Evolutionary conservation across 1,284 basidiomycete species (phyloP), one percentile per base, ranked within the genome.

Genomic region (Wallemia ichthyophaga): DNA sequence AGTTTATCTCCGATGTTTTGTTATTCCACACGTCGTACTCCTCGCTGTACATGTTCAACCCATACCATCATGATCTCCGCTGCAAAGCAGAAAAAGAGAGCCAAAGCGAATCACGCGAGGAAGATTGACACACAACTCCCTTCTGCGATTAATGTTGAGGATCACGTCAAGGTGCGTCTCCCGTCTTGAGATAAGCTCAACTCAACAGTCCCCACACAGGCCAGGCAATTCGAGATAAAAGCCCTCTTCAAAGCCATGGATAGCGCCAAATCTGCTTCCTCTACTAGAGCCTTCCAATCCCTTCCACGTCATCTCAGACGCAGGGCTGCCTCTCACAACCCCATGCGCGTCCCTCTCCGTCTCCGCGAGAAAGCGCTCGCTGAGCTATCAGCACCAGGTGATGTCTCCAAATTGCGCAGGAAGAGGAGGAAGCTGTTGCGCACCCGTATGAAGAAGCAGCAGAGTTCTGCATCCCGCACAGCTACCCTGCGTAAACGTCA

Each of bases 261-360:
- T 68, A 74, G 73, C 48, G 80, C 85, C 37, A 76, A 79, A 87
- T 81, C 67, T 17, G 77, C 76, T 62, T 77, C 80, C 25, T 83
- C 80, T 0, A 79, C 83, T 61, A 75, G 89, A 60, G 85, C 81
- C 1, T 95, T 89, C 78, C 89, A 95, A 69, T 79, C 82, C 17
- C 74, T 94, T 9, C 89, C 89, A 11, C 76, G 89, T 24, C 85
- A 89, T 67, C 73, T 95, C 15, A 77, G 89, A 25, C 77, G 89
- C 27, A 75, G 89, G 65, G 88, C 89, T 11, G 89, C 89, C 1
- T 89, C 85, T 64, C 89, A 94, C 68, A 83, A 94, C 69, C 80
- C 86, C 21, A 78, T 85, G 3, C 78, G 87, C 17, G 85, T 95
- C n/a, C 89, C 89, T 0, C 69, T 78, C 25, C 75, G 82, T 25